Evolutionary conservation across 768 basidiomycete species (phyloP), one percentile per base, ranked within the genome.

Genomic region (Lyophyllum semitale): DNA sequence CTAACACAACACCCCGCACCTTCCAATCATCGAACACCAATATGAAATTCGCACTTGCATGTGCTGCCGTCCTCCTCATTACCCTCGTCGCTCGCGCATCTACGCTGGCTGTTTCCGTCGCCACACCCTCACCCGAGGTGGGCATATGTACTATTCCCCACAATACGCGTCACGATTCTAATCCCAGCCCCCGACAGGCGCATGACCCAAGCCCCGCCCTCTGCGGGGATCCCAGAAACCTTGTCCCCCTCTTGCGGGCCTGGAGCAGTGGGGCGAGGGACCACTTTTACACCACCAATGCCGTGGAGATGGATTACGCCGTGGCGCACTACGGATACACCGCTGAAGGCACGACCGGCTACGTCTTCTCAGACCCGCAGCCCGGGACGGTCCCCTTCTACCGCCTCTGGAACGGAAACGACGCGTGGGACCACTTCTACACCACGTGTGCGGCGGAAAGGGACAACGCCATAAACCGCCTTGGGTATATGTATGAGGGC

Each of bases 361-460:
- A 48, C 27, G 53, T 66, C 26, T 66, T 62, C 42, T 7, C 49
- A 9, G 44, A 5, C 46, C 26, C 15, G 5, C 50, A 57, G 30
- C 46, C 51, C 5, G 49, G 41, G 3, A 62, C 63, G 6, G 51
- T 62, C 25, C 55, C 67, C 0, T 27, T 68, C 57, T 67, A 61
- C 54, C 63, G 63, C 32, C 32, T 65, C 15, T 63, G 58, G 45
- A 65, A 55, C 37, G 15, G 51, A 8, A 2, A n/a, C n/a, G n/a
- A 2, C 1, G 51, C 17, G 15, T 33, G n/a, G 0, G 59, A 66
- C 48, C 63, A 68, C 42, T 62, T 68, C 29, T 69, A 68, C 33
- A 68, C 65, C 26, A 63, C 55, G 4, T 48, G 38, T 23, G 51
- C 26, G 9, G 15, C n/a, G 2, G 65, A 68, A 42, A 47, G 52